Conservation (phyloP, 495 filamentous ascomycete genomes). For the Neurospora sp. region DNA sequence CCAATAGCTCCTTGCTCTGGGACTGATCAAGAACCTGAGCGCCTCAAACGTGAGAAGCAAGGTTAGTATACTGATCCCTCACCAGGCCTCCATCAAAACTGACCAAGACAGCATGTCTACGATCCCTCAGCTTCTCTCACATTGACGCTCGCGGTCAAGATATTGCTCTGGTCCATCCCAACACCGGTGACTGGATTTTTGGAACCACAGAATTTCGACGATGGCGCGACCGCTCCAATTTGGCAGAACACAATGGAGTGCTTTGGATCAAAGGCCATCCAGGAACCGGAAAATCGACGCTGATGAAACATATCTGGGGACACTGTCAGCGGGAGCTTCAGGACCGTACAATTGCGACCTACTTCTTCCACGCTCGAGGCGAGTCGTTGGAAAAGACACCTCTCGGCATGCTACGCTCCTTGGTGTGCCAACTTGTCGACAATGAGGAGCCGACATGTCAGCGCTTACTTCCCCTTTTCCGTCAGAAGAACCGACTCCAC, state of each 20-base stretch:
- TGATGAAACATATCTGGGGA: conserved; percentile 13
- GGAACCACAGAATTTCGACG: not conserved
- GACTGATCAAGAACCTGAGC: not conserved
- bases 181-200: conserved; percentile 11
- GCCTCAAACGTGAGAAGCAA: not conserved
- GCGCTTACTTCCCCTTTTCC: no score
- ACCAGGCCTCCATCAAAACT: not conserved
- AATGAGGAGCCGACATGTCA: not conserved
- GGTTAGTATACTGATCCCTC: not conserved
- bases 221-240: not conserved
- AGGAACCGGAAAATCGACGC: conserved; percentile 18
- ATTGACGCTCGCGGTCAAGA: conserved; percentile 2
- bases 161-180: not conserved
- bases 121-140: not conserved
- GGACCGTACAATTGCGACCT: conserved; percentile 22
- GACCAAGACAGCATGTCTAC: not conserved
- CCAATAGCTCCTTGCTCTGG: no score
- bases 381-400: conserved; percentile 32
- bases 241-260: conserved; percentile 8
- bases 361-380: conserved; percentile 44
- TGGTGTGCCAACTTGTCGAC: conserved; percentile 19
- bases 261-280: conserved; percentile 21
- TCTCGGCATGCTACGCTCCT: conserved; percentile 38
- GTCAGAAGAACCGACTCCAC: no score
- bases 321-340: not conserved